Percentiles rank a stretch among this genome's conserved stretches.
Conservation (phyloP, 176 grass and related monocot species). For the Olyra latifolia region DNA sequence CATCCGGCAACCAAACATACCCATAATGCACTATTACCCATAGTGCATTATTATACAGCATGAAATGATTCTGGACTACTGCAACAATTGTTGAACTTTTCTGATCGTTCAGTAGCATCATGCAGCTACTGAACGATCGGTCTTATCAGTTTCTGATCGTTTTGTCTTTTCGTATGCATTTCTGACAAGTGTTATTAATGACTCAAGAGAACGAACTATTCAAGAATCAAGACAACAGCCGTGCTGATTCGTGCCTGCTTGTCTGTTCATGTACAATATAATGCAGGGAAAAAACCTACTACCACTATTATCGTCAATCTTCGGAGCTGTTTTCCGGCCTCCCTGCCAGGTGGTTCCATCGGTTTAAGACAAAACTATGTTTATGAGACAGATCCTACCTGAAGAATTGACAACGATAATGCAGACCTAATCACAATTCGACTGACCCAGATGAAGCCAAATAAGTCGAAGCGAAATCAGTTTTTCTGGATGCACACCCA, state of each 20-base stretch:
- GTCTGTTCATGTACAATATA: too few relatives aligned
- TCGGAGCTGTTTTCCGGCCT: neutral
- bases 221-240: neutral
- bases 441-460: slow-evolving; percentile 11
- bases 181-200: slow-evolving; percentile 27
- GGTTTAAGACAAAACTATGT: slow-evolving; percentile 20
- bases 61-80: slow-evolving; percentile 3
- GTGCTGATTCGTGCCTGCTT: neutral
- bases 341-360: slow-evolving; percentile 22
- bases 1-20: too few relatives aligned
- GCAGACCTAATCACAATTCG: slow-evolving; percentile 11
- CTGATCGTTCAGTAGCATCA: too few relatives aligned
- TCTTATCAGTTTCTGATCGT: slow-evolving; percentile 30
- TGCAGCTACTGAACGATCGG: slow-evolving; percentile 28
- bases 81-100: slow-evolving; percentile 31
- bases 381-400: neutral
- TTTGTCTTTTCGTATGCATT: slow-evolving; percentile 6
- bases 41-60: too few relatives aligned
- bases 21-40: too few relatives aligned
- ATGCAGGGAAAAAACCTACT: neutral
- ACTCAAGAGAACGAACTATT: neutral
- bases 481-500: neutral
- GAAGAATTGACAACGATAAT: neutral
- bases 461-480: neutral
- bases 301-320: neutral